These are phyloP conservation scores for Elaeis guineensis DNA, from an alignment of 176 grass and related monocot species.

Conservation along the genomic window DNA sequence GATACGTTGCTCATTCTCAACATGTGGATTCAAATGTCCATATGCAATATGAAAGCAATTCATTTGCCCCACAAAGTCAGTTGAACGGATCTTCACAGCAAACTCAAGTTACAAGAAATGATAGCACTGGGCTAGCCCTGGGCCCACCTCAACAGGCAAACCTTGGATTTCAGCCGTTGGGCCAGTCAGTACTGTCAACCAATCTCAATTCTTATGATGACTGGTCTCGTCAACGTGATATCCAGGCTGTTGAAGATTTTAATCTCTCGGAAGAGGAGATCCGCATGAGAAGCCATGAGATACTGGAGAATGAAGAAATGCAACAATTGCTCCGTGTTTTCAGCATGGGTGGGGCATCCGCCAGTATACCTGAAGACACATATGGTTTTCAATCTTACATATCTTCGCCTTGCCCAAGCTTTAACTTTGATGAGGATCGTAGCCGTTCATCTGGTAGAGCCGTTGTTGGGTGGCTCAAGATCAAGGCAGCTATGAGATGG, in stretches of 20 bases:
- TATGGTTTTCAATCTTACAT: constrained; percentile 31
- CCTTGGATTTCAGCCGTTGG: constrained; percentile 4
- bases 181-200: constrained; percentile 43
- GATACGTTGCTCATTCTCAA: constrained; percentile 30
- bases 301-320: constrained; percentile 69
- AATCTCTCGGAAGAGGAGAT: constrained; percentile 45
- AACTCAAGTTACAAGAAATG: constrained; percentile 22
- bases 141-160: constrained; percentile 31
- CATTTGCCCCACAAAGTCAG: constrained; percentile 37
- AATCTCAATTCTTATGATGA: constrained; percentile 29
- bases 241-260: constrained; percentile 40
- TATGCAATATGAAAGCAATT: constrained; percentile 36
- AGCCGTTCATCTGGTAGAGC: constrained; percentile 55
- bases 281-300: constrained; percentile 53
- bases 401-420: constrained; percentile 30
- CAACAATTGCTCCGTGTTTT: constrained; percentile 67
- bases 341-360: constrained; percentile 47
- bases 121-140: constrained; percentile 33
- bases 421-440: constrained; percentile 33
- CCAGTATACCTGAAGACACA: constrained; percentile 24
- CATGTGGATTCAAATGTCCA: constrained; percentile 26
- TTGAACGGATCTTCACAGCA: constrained; percentile 32
- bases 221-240: constrained; percentile 42
- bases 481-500: constrained; percentile 73
- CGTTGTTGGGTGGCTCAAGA: constrained; percentile 71